These are phyloP conservation scores for Raphanus sativus DNA, from an alignment of 345 rosid genomes.

Conservation along the genomic window DNA sequence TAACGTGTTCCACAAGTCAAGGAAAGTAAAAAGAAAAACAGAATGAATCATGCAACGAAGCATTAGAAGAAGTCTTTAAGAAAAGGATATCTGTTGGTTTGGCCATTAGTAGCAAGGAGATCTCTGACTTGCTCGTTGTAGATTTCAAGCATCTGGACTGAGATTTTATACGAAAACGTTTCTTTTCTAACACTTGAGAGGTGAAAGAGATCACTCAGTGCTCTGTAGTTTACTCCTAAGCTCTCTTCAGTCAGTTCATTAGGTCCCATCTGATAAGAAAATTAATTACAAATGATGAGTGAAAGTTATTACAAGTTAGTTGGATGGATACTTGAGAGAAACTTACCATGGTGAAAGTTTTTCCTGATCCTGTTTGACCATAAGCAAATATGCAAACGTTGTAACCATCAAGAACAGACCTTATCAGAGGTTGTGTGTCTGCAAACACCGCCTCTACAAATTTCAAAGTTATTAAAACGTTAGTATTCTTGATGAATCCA, in stretches of 20 bases:
- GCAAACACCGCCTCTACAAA: slow-evolving; percentile 84
- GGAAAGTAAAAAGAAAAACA: slow-evolving; percentile 10
- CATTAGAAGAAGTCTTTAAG: background rate
- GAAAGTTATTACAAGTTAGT: background rate
- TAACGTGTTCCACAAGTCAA: slow-evolving; percentile 62
- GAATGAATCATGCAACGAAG: background rate
- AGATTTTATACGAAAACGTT: slow-evolving; percentile 60
- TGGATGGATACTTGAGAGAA: background rate
- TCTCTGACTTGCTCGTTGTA: slow-evolving; percentile 97
- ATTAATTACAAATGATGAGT: background rate
- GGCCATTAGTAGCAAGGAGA: slow-evolving; percentile 77
- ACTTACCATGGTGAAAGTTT: slow-evolving; percentile 92
- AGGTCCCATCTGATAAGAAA: slow-evolving; percentile 70
- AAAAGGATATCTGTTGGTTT: slow-evolving; percentile 75
- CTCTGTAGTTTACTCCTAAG: slow-evolving; percentile 92
- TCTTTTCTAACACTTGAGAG: slow-evolving; percentile 67
- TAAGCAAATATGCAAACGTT: slow-evolving; percentile 98
- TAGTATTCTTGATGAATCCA: background rate
- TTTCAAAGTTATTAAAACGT: slow-evolving; percentile 4
- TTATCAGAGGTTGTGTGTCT: slow-evolving; percentile 81
- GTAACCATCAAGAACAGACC: slow-evolving; percentile 97
- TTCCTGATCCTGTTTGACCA: slow-evolving; percentile 99
- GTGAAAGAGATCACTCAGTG: slow-evolving; percentile 78
- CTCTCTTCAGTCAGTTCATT: slow-evolving; percentile 73
- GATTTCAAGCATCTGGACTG: slow-evolving; percentile 95